phyloP scores from a whole-genome alignment of 495 filamentous ascomycete species.

The Venustampulla echinocandica region DNA sequence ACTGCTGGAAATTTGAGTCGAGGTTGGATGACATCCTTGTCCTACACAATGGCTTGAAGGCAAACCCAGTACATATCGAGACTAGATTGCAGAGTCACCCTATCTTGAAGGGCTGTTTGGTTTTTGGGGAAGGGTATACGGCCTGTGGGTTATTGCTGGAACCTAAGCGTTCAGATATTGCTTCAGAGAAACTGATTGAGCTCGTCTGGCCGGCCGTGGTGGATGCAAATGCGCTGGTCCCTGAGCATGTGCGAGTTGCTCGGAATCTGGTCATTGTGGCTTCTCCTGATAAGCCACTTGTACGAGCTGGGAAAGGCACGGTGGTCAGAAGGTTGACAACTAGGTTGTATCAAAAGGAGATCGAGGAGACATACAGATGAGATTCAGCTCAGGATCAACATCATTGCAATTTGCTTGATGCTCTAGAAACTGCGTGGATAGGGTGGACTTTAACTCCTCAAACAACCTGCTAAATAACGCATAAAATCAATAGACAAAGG shows the following conservation, averaged over 20 bases:
- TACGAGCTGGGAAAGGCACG: constrained; percentile 46
- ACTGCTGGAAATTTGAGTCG: constrained; percentile 42
- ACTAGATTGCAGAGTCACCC: constrained; percentile 35
- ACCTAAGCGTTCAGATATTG: constrained; percentile 16
- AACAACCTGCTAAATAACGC: too few species aligned
- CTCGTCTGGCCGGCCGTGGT: constrained; percentile 26
- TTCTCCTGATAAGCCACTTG: constrained; percentile 39
- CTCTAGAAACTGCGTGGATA: too few species aligned
- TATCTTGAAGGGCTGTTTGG: constrained; percentile 34
- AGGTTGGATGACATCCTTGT: constrained; percentile 54
- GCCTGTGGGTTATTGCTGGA: constrained; percentile 46
- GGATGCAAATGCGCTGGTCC: constrained; percentile 36
- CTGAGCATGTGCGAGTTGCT: constrained; percentile 36
- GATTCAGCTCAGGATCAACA: too few species aligned
- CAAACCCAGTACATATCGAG: constrained; percentile 50
- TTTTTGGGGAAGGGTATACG: constrained; percentile 42
- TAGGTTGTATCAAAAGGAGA: constrained; percentile 43
- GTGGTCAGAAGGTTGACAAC: constrained; percentile 38
- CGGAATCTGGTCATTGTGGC: constrained; percentile 34
- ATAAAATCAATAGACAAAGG: too few species aligned
- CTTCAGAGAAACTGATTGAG: constrained; percentile 22
- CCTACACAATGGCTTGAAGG: constrained; percentile 53
- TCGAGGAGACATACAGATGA: too few species aligned
- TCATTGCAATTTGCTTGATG: too few species aligned
- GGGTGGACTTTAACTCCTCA: too few species aligned